Conservation (phyloP, 2,329 filamentous ascomycete species). For the Microsporum audouinii region DNA sequence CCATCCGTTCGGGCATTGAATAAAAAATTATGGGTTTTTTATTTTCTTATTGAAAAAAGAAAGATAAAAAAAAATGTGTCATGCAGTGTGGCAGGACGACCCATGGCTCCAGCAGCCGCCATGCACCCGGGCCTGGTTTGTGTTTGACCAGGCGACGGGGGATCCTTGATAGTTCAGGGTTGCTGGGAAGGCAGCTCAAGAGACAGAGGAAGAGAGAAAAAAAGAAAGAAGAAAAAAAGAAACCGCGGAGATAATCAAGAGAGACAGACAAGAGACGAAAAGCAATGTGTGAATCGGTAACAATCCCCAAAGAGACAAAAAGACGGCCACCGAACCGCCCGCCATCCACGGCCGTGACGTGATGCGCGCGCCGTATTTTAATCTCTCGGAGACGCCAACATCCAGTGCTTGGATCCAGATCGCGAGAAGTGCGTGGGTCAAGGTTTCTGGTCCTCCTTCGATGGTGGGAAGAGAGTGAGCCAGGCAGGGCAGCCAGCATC, state of each 20-base stretch:
- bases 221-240: neutral
- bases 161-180: slow-evolving; percentile 1
- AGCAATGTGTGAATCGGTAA: neutral
- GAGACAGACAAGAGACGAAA: neutral
- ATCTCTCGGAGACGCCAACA: neutral
- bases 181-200: neutral
- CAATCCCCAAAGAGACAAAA: neutral
- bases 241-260: neutral
- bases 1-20: slow-evolving; percentile 2
- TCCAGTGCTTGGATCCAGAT: slow-evolving; percentile 1
- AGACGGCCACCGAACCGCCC: neutral
- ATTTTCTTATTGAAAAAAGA: neutral
- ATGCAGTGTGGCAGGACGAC: neutral
- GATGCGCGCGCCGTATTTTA: neutral
- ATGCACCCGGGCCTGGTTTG: neutral
- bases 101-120: neutral
- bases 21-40: neutral
- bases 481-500: neutral
- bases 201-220: neutral
- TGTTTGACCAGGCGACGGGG: neutral
- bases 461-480: neutral
- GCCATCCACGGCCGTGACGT: neutral
- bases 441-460: neutral
- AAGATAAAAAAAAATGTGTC: neutral
- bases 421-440: neutral